Conservation (phyloP, 2,329 filamentous ascomycete genomes). For the Thelonectria olida region DNA sequence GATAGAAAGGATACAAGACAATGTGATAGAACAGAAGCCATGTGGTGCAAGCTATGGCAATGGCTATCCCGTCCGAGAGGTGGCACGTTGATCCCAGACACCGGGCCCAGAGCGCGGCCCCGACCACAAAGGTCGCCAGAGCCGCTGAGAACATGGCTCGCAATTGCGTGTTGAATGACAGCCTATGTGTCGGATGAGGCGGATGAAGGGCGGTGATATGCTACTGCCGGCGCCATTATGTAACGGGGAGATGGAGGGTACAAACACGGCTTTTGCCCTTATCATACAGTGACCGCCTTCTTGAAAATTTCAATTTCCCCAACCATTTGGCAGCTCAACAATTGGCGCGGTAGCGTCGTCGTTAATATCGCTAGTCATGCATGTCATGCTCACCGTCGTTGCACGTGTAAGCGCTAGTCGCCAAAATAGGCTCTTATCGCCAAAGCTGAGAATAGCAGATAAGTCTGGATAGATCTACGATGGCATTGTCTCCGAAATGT, state of each 20-base stretch:
- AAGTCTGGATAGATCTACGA: no score
- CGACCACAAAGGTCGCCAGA: slow-evolving; percentile 2
- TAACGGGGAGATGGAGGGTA: neutral
- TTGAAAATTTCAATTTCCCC: neutral
- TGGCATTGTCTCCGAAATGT: no score
- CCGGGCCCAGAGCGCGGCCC: slow-evolving; percentile 37
- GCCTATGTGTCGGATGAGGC: neutral
- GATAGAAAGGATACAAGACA: slow-evolving; percentile 21
- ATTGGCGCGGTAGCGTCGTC: neutral
- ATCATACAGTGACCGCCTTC: neutral
- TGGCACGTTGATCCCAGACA: slow-evolving; percentile 63
- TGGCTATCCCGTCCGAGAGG: slow-evolving; percentile 63
- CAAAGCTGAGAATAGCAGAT: no score
- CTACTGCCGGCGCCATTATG: neutral
- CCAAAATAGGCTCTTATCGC: no score
- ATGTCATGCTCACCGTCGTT: neutral
- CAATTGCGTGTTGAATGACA: neutral
- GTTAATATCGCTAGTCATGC: neutral
- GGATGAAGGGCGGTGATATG: neutral
- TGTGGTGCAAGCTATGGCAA: slow-evolving; percentile 60
- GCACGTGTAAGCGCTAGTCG: neutral
- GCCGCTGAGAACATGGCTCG: slow-evolving; percentile 7
- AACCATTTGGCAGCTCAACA: slow-evolving; percentile 4
- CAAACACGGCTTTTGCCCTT: neutral
- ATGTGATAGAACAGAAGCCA: slow-evolving; percentile 37